Conservation (phyloP, 2,329 filamentous ascomycete genomes). For the Fusarium fujikuroi region DNA sequence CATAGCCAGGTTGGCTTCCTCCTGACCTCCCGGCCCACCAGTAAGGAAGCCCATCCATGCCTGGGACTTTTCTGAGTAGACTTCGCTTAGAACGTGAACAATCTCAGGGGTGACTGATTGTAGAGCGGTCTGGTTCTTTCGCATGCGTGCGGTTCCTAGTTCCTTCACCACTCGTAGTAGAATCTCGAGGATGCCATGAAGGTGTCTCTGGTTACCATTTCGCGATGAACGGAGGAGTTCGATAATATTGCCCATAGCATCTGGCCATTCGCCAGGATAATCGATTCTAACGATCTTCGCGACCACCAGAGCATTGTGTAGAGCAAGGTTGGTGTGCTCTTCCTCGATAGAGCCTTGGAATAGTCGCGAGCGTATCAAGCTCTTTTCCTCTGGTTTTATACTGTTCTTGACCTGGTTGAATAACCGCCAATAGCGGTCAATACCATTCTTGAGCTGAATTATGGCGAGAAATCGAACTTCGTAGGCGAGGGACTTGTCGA, state of each 20-base stretch:
- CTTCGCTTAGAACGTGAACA: slow-evolving; percentile 79
- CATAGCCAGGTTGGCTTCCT: slow-evolving; percentile 71
- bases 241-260: slow-evolving; percentile 69
- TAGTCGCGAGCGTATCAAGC: slow-evolving; percentile 77
- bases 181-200: slow-evolving; percentile 78
- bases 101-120: slow-evolving; percentile 85
- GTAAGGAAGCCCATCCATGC: slow-evolving; percentile 73
- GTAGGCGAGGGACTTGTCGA: slow-evolving; percentile 79
- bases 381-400: slow-evolving; percentile 79
- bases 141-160: slow-evolving; percentile 80
- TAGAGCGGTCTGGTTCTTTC: slow-evolving; percentile 78
- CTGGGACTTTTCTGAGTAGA: slow-evolving; percentile 80
- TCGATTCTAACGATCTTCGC: slow-evolving; percentile 92
- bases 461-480: slow-evolving; percentile 89
- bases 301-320: slow-evolving; percentile 88
- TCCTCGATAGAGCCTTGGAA: slow-evolving; percentile 83
- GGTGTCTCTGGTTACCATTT: slow-evolving; percentile 69
- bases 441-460: slow-evolving; percentile 95
- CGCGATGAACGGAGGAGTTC: slow-evolving; percentile 66
- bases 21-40: slow-evolving; percentile 67
- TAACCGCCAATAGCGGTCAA: slow-evolving; percentile 92
- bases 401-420: slow-evolving; percentile 69
- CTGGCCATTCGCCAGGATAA: slow-evolving; percentile 86
- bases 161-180: slow-evolving; percentile 92
- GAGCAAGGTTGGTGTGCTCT: slow-evolving; percentile 76